A percentile compares a stretch with the other conserved stretches of the same genome.
Evolutionary conservation across 768 basidiomycete genomes (phyloP).

Genomic region (Lenzites betulinus): DNA sequence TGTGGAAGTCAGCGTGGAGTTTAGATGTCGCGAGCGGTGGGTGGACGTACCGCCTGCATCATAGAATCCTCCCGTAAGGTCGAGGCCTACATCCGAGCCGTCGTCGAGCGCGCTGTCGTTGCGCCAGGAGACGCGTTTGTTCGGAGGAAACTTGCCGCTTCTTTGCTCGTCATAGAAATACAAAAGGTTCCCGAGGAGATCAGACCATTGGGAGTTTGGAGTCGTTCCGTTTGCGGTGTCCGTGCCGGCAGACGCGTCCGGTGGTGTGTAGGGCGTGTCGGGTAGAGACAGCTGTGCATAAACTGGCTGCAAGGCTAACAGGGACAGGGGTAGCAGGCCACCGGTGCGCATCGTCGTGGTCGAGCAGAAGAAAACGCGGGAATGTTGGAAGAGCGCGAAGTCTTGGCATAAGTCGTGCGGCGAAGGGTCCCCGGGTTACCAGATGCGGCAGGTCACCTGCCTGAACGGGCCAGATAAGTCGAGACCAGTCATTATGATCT

Average conservation of each 20-base stretch:
- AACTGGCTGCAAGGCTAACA: background rate
- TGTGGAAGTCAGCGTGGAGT: slow-evolving; percentile 52
- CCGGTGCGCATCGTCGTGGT: slow-evolving; percentile 3
- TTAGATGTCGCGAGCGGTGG: background rate
- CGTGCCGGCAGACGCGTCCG: slow-evolving; percentile 57
- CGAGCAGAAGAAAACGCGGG: background rate
- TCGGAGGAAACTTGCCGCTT: slow-evolving; percentile 67
- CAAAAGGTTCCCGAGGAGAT: slow-evolving; percentile 73
- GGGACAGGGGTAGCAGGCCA: background rate
- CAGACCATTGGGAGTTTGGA: slow-evolving; percentile 81
- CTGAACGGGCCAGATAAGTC: background rate
- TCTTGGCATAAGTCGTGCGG: background rate
- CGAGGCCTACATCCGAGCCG: slow-evolving; percentile 70
- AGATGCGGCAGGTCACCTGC: slow-evolving; percentile 3
- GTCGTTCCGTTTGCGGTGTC: slow-evolving; percentile 22
- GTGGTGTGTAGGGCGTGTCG: slow-evolving; percentile 64
- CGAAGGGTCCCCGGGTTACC: slow-evolving; percentile 6
- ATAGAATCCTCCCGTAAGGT: slow-evolving; percentile 87
- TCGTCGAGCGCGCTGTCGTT: slow-evolving; percentile 80
- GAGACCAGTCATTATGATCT: no score
- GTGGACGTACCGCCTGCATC: slow-evolving; percentile 79
- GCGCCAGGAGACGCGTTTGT: slow-evolving; percentile 83
- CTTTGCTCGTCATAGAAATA: slow-evolving; percentile 94
- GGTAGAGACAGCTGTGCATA: slow-evolving; percentile 62
- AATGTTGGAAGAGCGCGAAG: background rate